These are phyloP conservation scores for Butyriboletus loyo DNA, from an alignment of 768 basidiomycete species.

Conservation along the genomic window DNA sequence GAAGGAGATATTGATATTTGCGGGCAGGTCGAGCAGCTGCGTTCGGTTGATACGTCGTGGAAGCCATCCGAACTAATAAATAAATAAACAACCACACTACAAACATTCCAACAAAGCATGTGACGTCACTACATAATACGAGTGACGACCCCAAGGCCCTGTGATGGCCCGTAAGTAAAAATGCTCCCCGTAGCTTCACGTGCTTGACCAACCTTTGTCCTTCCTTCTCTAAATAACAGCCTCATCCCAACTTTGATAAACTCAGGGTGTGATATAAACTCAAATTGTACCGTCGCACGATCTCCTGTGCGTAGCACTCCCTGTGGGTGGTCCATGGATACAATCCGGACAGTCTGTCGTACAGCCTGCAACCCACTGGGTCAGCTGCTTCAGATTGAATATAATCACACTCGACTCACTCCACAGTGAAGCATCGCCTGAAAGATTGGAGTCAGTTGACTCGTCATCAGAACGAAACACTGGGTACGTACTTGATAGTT, in stretches of 20 bases:
- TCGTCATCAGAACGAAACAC: not conserved
- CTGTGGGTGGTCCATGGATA: slow-evolving; percentile 89
- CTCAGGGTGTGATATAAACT: slow-evolving; percentile 91
- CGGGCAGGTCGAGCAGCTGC: slow-evolving; percentile 21
- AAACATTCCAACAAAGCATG: slow-evolving; percentile 18
- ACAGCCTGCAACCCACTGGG: slow-evolving; percentile 55
- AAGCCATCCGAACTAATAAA: slow-evolving; percentile 21
- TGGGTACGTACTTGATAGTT: slow-evolving; percentile 74
- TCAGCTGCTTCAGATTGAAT: not conserved
- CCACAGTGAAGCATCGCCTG: slow-evolving; percentile 94
- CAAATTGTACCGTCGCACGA: slow-evolving; percentile 89
- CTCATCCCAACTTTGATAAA: slow-evolving; percentile 93
- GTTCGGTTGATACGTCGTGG: slow-evolving; percentile 16
- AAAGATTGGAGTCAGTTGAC: not conserved
- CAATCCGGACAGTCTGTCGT: slow-evolving; percentile 87
- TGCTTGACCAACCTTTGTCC: slow-evolving; percentile 70
- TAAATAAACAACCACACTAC: slow-evolving; percentile 9
- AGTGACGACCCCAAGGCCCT: slow-evolving; percentile 81
- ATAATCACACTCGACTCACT: slow-evolving; percentile 38
- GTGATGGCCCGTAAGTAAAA: slow-evolving; percentile 6
- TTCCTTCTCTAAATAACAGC: slow-evolving; percentile 90
- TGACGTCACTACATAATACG: slow-evolving; percentile 28
- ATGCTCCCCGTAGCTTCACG: not conserved
- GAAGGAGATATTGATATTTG: slow-evolving; percentile 31
- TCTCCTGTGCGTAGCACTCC: slow-evolving; percentile 92